Conservation (phyloP, 2,329 filamentous ascomycete genomes). For the Metarhizium guizhouense region DNA sequence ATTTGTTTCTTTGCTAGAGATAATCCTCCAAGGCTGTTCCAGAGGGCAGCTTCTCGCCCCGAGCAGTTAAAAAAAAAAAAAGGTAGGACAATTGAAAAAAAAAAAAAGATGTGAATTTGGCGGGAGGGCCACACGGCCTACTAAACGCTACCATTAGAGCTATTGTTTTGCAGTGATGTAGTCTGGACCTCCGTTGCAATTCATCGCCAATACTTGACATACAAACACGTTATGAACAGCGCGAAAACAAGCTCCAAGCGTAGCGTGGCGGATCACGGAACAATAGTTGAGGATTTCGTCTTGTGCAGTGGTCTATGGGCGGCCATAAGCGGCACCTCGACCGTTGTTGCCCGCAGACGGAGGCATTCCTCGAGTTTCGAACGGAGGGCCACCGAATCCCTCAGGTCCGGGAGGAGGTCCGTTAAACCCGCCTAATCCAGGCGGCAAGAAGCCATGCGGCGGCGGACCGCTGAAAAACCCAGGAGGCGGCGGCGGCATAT, state of each 20-base stretch:
- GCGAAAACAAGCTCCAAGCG: background rate
- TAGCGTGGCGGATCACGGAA: background rate
- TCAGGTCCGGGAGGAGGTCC: conserved; percentile 39
- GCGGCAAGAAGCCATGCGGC: conserved; percentile 44
- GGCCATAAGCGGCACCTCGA: conserved; percentile 24
- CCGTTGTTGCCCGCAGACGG: conserved; percentile 34
- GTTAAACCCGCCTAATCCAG: conserved; percentile 47
- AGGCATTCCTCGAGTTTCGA: conserved; percentile 47
- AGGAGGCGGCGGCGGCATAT: conserved; percentile 47
- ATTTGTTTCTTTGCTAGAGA: background rate
- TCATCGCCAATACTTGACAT: background rate
- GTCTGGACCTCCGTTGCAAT: background rate
- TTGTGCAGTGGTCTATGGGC: conserved; percentile 14
- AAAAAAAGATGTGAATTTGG: background rate
- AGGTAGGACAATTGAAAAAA: background rate
- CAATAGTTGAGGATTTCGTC: background rate
- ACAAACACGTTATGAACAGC: background rate
- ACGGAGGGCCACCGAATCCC: conserved; percentile 36
- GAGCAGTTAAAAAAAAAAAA: background rate
- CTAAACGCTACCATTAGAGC: background rate
- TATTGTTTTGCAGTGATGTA: background rate
- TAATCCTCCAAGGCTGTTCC: background rate
- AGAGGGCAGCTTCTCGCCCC: background rate
- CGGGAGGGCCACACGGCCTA: background rate
- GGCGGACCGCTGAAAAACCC: conserved; percentile 45